Evolutionary conservation across 257 asterid genomes (phyloP), one percentile per base, ranked within the genome.

Genomic region (Capsicum chinense): DNA sequence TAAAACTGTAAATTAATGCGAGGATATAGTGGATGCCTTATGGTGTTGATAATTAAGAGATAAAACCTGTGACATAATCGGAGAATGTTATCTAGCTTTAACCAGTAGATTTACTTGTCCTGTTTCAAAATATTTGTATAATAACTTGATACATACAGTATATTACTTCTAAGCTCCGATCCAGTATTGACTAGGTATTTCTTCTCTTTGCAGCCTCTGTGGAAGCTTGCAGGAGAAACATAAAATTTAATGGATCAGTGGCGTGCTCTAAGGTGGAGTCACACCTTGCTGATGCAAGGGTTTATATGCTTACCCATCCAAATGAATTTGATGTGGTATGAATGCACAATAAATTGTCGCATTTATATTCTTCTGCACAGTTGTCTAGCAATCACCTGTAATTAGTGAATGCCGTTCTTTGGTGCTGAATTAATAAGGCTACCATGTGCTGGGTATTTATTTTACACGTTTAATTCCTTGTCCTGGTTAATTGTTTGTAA

Each of bases 301-400:
- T 95, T 62, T 93, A 94, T 90, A 95, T 97, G 98, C 97, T 95
- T 83, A 92, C 96, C 60, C 98, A 97, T 88, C 96, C 99, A 54
- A 97, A 97, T 82, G 98, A 97, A 89, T 97, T 93, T 88, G 99
- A 97, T 67, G 91, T 93, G 98, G 99, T 97, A 93, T 74, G 91
- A 82, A 81, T 62, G 17, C 68, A 83, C 57, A 44, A 44, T 26
- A 13, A 50, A 14, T 76, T 56, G 26, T 54, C 33, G 33, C 54
- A 52, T 26, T 78, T 78, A 54, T 78, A 56, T 78, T 54, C 64
- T 54, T 54, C 48, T 78, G 64, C 14, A 54, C n/a, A 66, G 47
- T 47, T 66, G 9, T 35, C 48, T 33, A 12, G 19, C 35, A 64
- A 33, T 48, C 47, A 13, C 33, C 13, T 50, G 11, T 78, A 76